Percentiles rank a stretch among this genome's conserved stretches.
phyloP scores from a whole-genome alignment of 805 yeast genomes.

The Isabelozyma pseudorhagii region DNA sequence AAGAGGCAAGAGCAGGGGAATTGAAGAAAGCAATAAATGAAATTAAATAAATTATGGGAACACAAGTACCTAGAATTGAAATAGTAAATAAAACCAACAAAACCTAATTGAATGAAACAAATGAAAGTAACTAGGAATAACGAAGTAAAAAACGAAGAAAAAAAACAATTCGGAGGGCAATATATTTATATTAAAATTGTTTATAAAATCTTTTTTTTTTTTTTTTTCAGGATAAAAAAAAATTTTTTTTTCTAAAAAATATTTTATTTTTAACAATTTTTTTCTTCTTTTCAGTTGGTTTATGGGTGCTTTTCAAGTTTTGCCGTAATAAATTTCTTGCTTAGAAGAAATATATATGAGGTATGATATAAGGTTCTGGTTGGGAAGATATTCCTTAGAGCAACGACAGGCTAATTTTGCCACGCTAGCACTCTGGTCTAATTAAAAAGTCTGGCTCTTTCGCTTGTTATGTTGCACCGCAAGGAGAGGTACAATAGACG shows the following conservation, averaged over 20 bases:
- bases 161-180: neutral
- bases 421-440: no score
- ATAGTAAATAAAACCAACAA: neutral
- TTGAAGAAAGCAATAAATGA: constrained; percentile 1
- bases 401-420: no score
- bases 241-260: no score
- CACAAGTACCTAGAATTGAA: neutral
- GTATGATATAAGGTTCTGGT: no score
- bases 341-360: no score
- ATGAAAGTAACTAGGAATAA: neutral
- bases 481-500: neutral
- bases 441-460: neutral
- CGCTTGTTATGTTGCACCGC: neutral
- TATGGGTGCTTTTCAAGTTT: neutral
- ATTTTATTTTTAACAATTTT: no score
- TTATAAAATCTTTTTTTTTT: neutral
- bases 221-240: neutral
- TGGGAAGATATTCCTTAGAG: no score
- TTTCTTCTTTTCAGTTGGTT: neutral
- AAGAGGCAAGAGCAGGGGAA: neutral
- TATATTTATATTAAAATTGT: neutral
- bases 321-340: neutral
- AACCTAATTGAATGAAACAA: neutral
- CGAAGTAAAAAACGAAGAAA: no score
- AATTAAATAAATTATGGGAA: neutral